Conservation (phyloP, 768 basidiomycete genomes). For the Macrocybe gigantea region DNA sequence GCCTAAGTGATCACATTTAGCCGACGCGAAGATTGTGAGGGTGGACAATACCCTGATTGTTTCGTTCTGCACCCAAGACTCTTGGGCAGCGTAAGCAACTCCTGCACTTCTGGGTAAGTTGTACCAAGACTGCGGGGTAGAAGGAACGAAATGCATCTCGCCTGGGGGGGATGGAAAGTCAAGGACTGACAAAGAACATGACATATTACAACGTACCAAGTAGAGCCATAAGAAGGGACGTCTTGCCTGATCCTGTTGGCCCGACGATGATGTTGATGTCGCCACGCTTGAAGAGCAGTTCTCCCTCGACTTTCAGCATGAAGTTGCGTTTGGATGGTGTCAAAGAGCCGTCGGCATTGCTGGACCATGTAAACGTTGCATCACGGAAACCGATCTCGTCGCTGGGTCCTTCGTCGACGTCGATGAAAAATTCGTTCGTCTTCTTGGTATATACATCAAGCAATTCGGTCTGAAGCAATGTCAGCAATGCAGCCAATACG, state of each 20-base stretch:
- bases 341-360: slow-evolving; percentile 18
- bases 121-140: slow-evolving; percentile 52
- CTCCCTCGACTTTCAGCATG: slow-evolving; percentile 43
- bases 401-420: slow-evolving; percentile 4
- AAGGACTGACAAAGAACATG: background rate
- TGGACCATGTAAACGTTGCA: slow-evolving; percentile 54
- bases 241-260: slow-evolving; percentile 59
- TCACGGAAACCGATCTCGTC: slow-evolving; percentile 46
- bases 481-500: background rate
- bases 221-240: slow-evolving; percentile 59
- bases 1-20: slow-evolving; percentile 29
- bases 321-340: slow-evolving; percentile 44
- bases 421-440: slow-evolving; percentile 8
- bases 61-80: slow-evolving; percentile 82
- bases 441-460: slow-evolving; percentile 33
- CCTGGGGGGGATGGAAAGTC: slow-evolving; percentile 20
- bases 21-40: background rate
- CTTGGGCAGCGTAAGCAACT: slow-evolving; percentile 78
- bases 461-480: slow-evolving; percentile 34
- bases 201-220: slow-evolving; percentile 24
- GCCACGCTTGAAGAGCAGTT: slow-evolving; percentile 47
- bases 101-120: slow-evolving; percentile 64
- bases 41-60: slow-evolving; percentile 46
- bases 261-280: slow-evolving; percentile 55
- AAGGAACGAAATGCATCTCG: slow-evolving; percentile 62